Evolutionary conservation across 768 basidiomycete genomes (phyloP).

Genomic region (Russula sp.): DNA sequence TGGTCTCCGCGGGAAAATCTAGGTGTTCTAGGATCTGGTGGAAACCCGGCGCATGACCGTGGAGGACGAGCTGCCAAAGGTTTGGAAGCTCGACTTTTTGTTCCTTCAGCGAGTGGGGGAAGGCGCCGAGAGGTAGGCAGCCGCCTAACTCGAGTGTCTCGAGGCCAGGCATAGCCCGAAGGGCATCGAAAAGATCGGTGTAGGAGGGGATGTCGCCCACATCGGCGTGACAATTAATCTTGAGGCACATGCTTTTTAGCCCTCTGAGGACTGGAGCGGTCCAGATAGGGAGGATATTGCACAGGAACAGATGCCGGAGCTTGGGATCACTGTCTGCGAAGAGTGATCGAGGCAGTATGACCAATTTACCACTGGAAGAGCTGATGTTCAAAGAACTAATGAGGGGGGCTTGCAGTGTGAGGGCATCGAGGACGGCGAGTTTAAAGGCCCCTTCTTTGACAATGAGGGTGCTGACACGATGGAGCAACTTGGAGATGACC

Average conservation of each 20-base stretch:
- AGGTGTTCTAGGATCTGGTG: conserved; percentile 6
- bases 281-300: conserved; percentile 6
- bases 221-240: background rate
- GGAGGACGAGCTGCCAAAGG: conserved; percentile 5
- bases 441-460: conserved; percentile 1
- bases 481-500: conserved; percentile 8
- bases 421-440: background rate
- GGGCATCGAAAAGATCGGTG: conserved; percentile 6
- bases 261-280: background rate
- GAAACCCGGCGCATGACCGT: conserved; percentile 1
- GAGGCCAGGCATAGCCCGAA: conserved; percentile 7
- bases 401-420: conserved; percentile 5
- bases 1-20: background rate
- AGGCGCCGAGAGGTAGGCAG: conserved; percentile 6
- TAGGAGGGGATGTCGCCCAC: conserved; percentile 2
- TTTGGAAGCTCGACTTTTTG: conserved; percentile 1
- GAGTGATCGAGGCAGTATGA: conserved; percentile 2
- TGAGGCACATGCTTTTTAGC: conserved; percentile 1
- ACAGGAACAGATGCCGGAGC: conserved; percentile 1
- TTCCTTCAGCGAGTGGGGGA: background rate
- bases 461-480: conserved; percentile 8
- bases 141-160: background rate
- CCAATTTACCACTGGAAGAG: background rate
- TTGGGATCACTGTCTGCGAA: background rate
- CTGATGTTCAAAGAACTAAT: conserved; percentile 1